Percentiles rank a stretch among this genome's conserved stretches.
These are phyloP conservation scores for Capronia epimyces DNA, from an alignment of 2,329 filamentous ascomycete species.

Conservation along the genomic window DNA sequence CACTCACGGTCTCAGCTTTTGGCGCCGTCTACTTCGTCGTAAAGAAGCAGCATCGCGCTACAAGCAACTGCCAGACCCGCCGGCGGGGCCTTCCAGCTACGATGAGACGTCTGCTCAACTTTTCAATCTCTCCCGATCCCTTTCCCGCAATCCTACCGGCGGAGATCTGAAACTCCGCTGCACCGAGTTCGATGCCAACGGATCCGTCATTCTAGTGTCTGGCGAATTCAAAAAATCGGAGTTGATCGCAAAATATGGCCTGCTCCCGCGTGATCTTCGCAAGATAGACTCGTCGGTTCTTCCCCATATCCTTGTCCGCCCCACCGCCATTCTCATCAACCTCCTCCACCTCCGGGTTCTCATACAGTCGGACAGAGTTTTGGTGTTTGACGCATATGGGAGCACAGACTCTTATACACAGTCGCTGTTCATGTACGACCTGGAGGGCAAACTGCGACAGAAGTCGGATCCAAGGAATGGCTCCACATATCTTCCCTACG, in stretches of 20 bases:
- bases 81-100: conserved; percentile 12
- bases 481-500: conserved; percentile 64
- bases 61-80: conserved; percentile 9
- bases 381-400: conserved; percentile 94
- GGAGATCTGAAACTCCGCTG: conserved; percentile 77
- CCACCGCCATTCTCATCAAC: conserved; percentile 89
- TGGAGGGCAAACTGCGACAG: conserved; percentile 86
- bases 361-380: conserved; percentile 88
- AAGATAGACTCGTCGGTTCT: conserved; percentile 97
- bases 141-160: conserved; percentile 54
- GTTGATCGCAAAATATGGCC: conserved; percentile 77
- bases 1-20: conserved; percentile 21
- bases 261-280: conserved; percentile 84
- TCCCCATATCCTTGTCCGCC: conserved; percentile 89
- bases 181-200: conserved; percentile 89
- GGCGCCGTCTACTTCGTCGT: conserved; percentile 20
- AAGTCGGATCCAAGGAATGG: conserved; percentile 47
- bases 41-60: conserved; percentile 12
- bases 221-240: conserved; percentile 98
- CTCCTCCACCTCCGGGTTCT: conserved; percentile 92
- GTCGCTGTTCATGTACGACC: conserved; percentile 94
- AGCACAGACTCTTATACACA: conserved; percentile 92
- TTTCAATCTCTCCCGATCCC: conserved; percentile 64
- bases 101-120: conserved; percentile 53
- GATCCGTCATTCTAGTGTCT: conserved; percentile 85